phyloP scores from a whole-genome alignment of 345 rosid genomes.

The Sisymbrium altissimum region DNA sequence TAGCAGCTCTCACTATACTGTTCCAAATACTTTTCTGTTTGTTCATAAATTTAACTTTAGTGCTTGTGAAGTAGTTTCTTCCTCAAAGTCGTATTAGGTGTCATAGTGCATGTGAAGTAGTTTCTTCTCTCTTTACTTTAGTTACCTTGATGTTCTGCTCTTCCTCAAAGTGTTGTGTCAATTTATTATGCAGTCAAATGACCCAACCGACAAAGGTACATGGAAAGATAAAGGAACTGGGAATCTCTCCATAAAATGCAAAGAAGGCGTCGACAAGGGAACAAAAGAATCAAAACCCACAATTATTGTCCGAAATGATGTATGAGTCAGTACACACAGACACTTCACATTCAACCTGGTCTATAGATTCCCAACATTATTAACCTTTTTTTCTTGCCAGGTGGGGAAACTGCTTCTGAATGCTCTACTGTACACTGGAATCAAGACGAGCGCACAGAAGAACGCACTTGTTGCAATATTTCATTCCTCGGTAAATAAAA shows the following conservation, averaged over 20 bases:
- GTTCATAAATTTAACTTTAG: background rate
- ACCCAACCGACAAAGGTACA: conserved; percentile 69
- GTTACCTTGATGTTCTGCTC: background rate
- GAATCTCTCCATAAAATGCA: conserved; percentile 81
- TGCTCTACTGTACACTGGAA: conserved; percentile 82
- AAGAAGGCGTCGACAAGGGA: conserved; percentile 79
- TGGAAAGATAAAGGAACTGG: conserved; percentile 99
- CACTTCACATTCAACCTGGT: background rate
- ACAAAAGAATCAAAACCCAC: conserved; percentile 89
- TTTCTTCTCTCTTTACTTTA: background rate
- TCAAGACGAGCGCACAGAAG: conserved; percentile 73
- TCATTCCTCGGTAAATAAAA: conserved; percentile 66
- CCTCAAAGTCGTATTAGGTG: background rate
- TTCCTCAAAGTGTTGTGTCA: background rate
- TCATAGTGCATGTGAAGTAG: background rate
- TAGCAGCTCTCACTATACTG: background rate
- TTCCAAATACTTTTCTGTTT: background rate
- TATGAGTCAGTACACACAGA: conserved; percentile 33
- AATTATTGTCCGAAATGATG: conserved; percentile 79
- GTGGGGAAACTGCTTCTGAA: conserved; percentile 85
- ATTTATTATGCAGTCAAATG: conserved; percentile 53
- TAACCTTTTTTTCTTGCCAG: conserved; percentile 35
- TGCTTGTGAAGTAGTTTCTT: too few relatives aligned
- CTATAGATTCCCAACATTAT: background rate
- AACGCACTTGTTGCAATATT: conserved; percentile 88